Evolutionary conservation across 2,329 filamentous ascomycete genomes (phyloP), one percentile per base, ranked within the genome.

Genomic region (Zopfia rhizophila): DNA sequence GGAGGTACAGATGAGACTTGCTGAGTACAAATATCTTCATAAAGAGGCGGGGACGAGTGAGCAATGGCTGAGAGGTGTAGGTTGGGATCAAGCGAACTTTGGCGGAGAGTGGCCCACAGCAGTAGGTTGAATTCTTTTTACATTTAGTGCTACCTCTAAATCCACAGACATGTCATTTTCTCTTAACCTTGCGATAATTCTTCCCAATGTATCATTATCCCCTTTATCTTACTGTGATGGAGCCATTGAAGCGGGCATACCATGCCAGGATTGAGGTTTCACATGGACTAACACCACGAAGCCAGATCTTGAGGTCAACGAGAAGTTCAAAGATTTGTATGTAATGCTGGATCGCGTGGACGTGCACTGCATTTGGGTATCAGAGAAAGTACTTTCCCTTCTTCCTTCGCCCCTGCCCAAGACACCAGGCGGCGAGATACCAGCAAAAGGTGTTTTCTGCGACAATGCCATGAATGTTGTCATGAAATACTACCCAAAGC

Each of bases 341-440:
- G 80, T 89, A 47, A 87, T 89, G 83, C 77, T 89, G 3, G 85
- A 88, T 59, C 80, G 87, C 11, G 82, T 88, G 6, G 87, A 89
- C 56, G 83, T 85, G 3, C 87, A 89, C 64, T 90, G 87, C 66
- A 78, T 83, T 19, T 88, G 85, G 83, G 85, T 88, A 3, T 89
- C 86, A 0, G 74, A 82, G 18, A 77, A 84, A 13, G 82, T 89
- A 2, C 75, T 89, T 2, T 71, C 79, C 35, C 75, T 89, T 2
- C 77, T 90, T 5, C 81, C 85, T 0, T 57, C 72, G 1, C 73
- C 75, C 1, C 45, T 75, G 1, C 73, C 71, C 29, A 63, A 80
- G 7, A 65, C 85, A 2, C 83, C 84, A 1, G 86, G 86, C 8
- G 87, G 87, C 2, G 84, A 88, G 48, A 79, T 88, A 8, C 85